phyloP scores from a whole-genome alignment of 441 rosid genomes.

The Rhodomyrtus psidioides region DNA sequence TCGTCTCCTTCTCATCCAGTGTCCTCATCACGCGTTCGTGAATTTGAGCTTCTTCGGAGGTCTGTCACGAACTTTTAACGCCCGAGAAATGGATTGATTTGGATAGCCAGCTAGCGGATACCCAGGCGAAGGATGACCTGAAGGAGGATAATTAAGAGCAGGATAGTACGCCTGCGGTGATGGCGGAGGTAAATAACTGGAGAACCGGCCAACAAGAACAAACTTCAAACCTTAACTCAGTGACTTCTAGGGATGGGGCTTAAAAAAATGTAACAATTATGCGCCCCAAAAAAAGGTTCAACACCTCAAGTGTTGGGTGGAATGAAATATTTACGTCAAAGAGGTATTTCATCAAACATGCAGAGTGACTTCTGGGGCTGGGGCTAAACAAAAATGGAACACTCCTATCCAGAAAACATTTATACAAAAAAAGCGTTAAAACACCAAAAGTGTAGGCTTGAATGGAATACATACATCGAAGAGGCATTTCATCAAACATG shows the following conservation, averaged over 20 bases:
- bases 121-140: not conserved
- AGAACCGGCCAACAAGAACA: not conserved
- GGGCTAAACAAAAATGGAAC: too few relatives aligned
- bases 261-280: too few relatives aligned
- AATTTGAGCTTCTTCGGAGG: not conserved
- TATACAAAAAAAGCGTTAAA: too few relatives aligned
- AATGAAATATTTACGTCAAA: not conserved
- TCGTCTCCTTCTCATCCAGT: conserved; percentile 76
- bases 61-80: not conserved
- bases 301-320: not conserved
- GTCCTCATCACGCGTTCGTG: conserved; percentile 42
- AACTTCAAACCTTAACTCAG: not conserved
- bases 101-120: not conserved
- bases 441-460: too few relatives aligned
- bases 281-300: too few relatives aligned
- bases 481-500: too few relatives aligned
- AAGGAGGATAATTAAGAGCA: not conserved
- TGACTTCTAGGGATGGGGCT: not conserved
- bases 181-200: fast-evolving
- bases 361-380: too few relatives aligned
- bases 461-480: too few relatives aligned
- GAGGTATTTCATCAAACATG: too few relatives aligned
- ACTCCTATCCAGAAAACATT: too few relatives aligned
- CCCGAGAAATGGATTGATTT: not conserved
- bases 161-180: not conserved